A percentile compares a stretch with the other conserved stretches of the same genome.
phyloP scores from a whole-genome alignment of 306 rosid species.

The Senna siamea region DNA sequence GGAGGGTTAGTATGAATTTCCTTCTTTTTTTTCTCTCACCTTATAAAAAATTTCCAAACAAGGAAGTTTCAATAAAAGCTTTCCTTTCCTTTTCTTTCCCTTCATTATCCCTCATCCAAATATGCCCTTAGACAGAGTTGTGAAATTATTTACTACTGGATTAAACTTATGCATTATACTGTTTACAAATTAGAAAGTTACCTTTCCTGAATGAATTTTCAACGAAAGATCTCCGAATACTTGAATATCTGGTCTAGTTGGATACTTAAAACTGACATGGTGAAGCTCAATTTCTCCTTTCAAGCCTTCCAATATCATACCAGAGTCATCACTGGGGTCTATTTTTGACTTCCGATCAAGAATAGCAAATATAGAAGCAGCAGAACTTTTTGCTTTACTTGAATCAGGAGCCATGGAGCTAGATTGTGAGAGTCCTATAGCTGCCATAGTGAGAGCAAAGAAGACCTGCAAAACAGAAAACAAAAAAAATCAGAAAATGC shows the following conservation, averaged over 20 bases:
- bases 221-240: slow-evolving; percentile 51
- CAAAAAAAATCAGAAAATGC: background rate
- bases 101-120: background rate
- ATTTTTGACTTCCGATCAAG: slow-evolving; percentile 46
- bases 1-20: too few species aligned
- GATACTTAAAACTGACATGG: slow-evolving; percentile 53
- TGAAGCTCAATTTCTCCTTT: slow-evolving; percentile 49
- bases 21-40: too few species aligned
- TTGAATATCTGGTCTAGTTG: slow-evolving; percentile 47
- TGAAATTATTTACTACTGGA: background rate
- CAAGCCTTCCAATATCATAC: slow-evolving; percentile 39
- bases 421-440: slow-evolving; percentile 48
- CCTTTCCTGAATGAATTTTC: slow-evolving; percentile 53
- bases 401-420: slow-evolving; percentile 49
- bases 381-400: slow-evolving; percentile 48
- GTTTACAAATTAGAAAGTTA: slow-evolving; percentile 2
- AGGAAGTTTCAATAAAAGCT: too few species aligned
- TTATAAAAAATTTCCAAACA: too few species aligned
- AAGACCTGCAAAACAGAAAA: slow-evolving; percentile 46
- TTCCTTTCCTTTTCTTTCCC: background rate
- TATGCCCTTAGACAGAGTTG: background rate
- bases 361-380: slow-evolving; percentile 49
- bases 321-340: slow-evolving; percentile 50
- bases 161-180: background rate
- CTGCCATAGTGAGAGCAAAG: slow-evolving; percentile 54